Evolutionary conservation across 1,284 basidiomycete species (phyloP).

Genomic region (Pholiota adiposa): DNA sequence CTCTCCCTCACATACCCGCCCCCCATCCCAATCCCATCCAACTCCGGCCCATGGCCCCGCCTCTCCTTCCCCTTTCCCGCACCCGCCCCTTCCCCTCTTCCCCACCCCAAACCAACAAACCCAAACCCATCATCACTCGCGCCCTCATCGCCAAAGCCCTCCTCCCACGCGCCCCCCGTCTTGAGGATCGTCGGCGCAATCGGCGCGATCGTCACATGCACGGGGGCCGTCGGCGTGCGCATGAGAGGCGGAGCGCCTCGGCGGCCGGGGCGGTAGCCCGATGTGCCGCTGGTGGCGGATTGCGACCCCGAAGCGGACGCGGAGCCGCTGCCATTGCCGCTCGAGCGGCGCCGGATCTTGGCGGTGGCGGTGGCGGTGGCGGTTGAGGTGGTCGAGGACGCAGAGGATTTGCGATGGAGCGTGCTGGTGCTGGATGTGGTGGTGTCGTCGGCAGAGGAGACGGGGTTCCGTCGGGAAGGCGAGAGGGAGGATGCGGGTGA

Average conservation of each 20-base stretch:
- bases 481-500: slow-evolving; percentile 28
- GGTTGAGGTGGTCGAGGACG: slow-evolving; percentile 38
- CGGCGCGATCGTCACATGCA: slow-evolving; percentile 85
- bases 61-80: not conserved
- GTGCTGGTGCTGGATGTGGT: not conserved
- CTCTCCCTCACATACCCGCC: not conserved
- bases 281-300: slow-evolving; percentile 7
- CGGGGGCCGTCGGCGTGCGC: slow-evolving; percentile 46
- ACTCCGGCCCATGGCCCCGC: not conserved
- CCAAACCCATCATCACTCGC: slow-evolving; percentile 34
- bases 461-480: slow-evolving; percentile 16
- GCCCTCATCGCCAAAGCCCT: slow-evolving; percentile 40
- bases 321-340: not conserved
- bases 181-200: slow-evolving; percentile 95
- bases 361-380: slow-evolving; percentile 40
- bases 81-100: not conserved
- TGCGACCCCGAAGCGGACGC: slow-evolving; percentile 2
- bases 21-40: slow-evolving; percentile 10
- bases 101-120: slow-evolving; percentile 4
- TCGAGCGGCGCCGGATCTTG: slow-evolving; percentile 35
- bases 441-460: not conserved
- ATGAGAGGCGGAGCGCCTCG: slow-evolving; percentile 33
- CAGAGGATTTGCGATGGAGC: slow-evolving; percentile 12
- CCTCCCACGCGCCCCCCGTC: slow-evolving; percentile 57
- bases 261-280: slow-evolving; percentile 22